phyloP scores from a whole-genome alignment of 805 yeast genomes.

The Candida vartiovaarae region DNA sequence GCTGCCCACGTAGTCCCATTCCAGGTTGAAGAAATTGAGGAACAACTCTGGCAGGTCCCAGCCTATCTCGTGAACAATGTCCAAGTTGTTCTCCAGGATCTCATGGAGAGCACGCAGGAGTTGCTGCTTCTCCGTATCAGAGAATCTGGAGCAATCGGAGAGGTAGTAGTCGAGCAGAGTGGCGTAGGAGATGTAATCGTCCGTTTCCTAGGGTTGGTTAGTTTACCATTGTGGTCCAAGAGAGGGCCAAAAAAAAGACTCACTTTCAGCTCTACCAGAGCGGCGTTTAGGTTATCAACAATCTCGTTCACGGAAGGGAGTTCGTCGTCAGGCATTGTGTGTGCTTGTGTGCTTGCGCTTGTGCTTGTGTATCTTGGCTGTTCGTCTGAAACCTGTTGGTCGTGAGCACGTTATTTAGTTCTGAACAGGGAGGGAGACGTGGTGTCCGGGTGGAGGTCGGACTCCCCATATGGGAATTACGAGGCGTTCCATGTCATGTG shows the following conservation, averaged over 20 bases:
- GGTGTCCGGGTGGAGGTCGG: too few species aligned
- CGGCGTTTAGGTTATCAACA: constrained; percentile 8
- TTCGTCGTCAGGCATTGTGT: constrained; percentile 12
- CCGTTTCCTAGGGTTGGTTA: constrained; percentile 27
- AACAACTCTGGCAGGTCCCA: constrained; percentile 86
- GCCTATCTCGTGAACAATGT: constrained; percentile 60
- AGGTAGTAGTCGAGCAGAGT: constrained; percentile 62
- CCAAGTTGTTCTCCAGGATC: constrained; percentile 38
- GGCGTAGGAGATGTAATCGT: constrained; percentile 65
- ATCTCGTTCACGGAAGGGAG: constrained; percentile 6
- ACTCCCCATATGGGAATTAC: too few species aligned
- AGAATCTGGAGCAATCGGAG: constrained; percentile 38
- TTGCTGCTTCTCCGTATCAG: constrained; percentile 40
- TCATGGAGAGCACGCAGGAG: constrained; percentile 41
- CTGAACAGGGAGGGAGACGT: too few species aligned
- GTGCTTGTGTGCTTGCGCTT: not conserved
- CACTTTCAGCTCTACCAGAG: constrained; percentile 12
- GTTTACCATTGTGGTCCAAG: not conserved
- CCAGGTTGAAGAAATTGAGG: constrained; percentile 41
- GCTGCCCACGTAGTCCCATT: constrained; percentile 36
- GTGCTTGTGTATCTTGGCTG: too few species aligned
- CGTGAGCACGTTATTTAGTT: too few species aligned
- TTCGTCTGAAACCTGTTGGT: too few species aligned
- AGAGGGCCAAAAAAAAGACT: not conserved
- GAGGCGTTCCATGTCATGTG: too few species aligned